Evolutionary conservation across 805 yeast genomes (phyloP), one percentile per base, ranked within the genome.

Genomic region (Zygotorulaspora florentina): DNA sequence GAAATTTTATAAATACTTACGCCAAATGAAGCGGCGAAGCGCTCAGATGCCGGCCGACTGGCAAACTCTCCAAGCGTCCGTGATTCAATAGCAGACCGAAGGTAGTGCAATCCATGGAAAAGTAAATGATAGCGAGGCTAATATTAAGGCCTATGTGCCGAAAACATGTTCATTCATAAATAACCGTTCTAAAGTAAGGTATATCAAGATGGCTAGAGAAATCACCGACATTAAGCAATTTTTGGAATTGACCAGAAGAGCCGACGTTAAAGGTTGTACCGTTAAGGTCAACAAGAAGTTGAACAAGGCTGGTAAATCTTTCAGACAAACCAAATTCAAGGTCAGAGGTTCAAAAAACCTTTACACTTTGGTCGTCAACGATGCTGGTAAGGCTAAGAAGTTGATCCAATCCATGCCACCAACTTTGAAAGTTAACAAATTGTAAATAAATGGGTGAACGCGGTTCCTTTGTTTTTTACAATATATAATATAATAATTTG

Each of bases 251-350:
- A 88, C 93, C 72, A 85, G 89, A 82, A 84, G 97, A 82, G 81
- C 89, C 68, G 98, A 90, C 82, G 88, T 93, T 71, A 81, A 81
- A 76, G 75, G 85, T 58, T 96, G 96, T 66, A 83, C 90, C 71
- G 86, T 93, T 81, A 93, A 93, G 85, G 82, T 84, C 78, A 88
- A 88, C 88, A 74, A 79, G 71, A 83, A 85, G 76, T 64, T 83
- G 68, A 83, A 81, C 78, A 79, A 85, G 63, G 76, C 76, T 73
- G 95, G 93, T 74, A 85, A 85, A 80, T 76, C 77, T 62, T 79
- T 79, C 83, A 85, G 85, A 77, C 93, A 86, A 77, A 89, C 96
- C 79, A 93, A 93, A 79, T 93, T 93, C 90, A 93, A 93, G 87
- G 87, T 93, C 69, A 89, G 98, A 83, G 96, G 97, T 74, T 68